phyloP scores from a whole-genome alignment of 148 eudicot species.

The Pharnaceum exiguum region DNA sequence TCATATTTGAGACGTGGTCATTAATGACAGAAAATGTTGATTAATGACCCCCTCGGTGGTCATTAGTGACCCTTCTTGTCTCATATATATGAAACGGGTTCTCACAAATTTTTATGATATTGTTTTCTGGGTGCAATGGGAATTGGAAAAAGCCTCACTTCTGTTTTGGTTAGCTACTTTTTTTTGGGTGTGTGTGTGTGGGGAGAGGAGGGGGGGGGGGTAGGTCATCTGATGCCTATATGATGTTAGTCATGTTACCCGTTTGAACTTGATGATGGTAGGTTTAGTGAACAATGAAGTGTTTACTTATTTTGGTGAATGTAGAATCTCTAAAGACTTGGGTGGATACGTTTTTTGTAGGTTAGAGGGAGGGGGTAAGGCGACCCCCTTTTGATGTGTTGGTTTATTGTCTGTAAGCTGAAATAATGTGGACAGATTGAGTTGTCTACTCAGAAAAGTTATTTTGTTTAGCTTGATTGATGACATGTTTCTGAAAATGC shows the following conservation, averaged over 20 bases:
- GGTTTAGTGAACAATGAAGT: too few relatives aligned
- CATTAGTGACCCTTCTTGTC: too few relatives aligned
- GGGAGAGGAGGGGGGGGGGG: too few relatives aligned
- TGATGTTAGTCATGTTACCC: background rate
- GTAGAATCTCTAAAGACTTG: background rate
- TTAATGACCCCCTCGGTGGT: too few relatives aligned
- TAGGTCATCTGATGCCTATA: too few relatives aligned
- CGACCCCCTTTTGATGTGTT: background rate
- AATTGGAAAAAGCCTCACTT: background rate
- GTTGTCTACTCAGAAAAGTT: background rate
- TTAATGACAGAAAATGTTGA: too few relatives aligned
- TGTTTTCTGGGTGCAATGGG: conserved; percentile 11
- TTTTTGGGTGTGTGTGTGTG: background rate
- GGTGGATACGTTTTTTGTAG: background rate
- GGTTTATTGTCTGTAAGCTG: background rate
- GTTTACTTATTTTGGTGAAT: background rate
- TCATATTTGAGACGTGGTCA: too few relatives aligned
- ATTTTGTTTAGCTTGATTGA: background rate
- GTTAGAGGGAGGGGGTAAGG: background rate
- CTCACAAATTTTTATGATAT: too few relatives aligned
- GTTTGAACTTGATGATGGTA: background rate
- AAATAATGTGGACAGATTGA: background rate
- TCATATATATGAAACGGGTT: too few relatives aligned
- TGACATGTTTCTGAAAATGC: conserved; percentile 16
- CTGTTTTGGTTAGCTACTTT: background rate